Percentiles rank a stretch among this genome's conserved stretches.
Evolutionary conservation across 2,329 filamentous ascomycete genomes (phyloP).

Genomic region (Aspergillus caelatus): DNA sequence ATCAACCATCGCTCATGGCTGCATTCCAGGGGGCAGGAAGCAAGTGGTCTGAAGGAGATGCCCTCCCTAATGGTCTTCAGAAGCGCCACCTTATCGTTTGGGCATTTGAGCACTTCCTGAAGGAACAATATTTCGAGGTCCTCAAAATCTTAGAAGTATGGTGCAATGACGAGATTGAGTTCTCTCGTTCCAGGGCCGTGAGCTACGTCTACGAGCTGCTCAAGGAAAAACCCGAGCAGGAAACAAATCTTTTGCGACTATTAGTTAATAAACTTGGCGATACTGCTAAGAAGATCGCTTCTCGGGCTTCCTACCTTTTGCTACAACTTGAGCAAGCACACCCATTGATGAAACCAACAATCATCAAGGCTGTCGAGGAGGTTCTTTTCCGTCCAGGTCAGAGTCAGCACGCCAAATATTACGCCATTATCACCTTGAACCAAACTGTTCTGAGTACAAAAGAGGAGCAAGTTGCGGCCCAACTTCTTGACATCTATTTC

Average conservation of each 20-base stretch:
- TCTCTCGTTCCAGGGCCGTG: slow-evolving; percentile 82
- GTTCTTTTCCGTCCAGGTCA: slow-evolving; percentile 85
- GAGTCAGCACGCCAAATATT: slow-evolving; percentile 87
- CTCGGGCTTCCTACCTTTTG: slow-evolving; percentile 88
- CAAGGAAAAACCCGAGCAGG: slow-evolving; percentile 95
- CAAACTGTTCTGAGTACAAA: slow-evolving; percentile 89
- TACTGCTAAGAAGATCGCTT: slow-evolving; percentile 92
- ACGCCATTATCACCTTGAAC: slow-evolving; percentile 93
- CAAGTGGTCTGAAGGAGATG: slow-evolving; percentile 69
- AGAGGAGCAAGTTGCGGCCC: slow-evolving; percentile 78
- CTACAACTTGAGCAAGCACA: slow-evolving; percentile 87
- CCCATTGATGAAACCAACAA: slow-evolving; percentile 88
- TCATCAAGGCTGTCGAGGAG: slow-evolving; percentile 85
- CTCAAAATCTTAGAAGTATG: slow-evolving; percentile 88
- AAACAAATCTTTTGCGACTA: slow-evolving; percentile 86
- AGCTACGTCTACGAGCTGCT: slow-evolving; percentile 90
- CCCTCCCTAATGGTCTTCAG: slow-evolving; percentile 72
- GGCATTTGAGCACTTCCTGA: slow-evolving; percentile 95
- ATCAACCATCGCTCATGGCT: slow-evolving; percentile 75
- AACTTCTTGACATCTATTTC: slow-evolving; percentile 89
- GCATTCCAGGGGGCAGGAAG: slow-evolving; percentile 66
- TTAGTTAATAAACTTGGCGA: slow-evolving; percentile 97
- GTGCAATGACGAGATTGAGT: slow-evolving; percentile 95
- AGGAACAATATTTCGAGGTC: slow-evolving; percentile 89
- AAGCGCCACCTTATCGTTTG: slow-evolving; percentile 80